Evolutionary conservation across 2,329 filamentous ascomycete species (phyloP), one percentile per base, ranked within the genome.

Genomic region (Coniochaeta prunicola): DNA sequence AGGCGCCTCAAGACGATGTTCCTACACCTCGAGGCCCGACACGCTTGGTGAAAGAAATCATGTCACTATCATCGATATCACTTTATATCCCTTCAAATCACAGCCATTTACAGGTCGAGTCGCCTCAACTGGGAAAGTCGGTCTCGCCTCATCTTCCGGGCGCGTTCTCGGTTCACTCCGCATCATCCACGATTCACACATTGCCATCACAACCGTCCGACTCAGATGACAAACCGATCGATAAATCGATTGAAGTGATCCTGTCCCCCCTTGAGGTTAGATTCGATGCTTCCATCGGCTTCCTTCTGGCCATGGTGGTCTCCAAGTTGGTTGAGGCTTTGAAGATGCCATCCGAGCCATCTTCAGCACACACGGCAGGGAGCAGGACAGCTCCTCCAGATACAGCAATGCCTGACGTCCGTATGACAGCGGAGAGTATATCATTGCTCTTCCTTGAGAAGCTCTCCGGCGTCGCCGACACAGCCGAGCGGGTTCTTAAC

Each of bases 201-300:
- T 10, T 69, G 66, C 61, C 57, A 62, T 53, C 66, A 36, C 17
- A 63, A 57, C 53, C 31, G 34, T 19, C 58, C 19, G 19, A 30
- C 1, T 26, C 33, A n/a, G 19, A 57, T 19, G 58, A 59, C 34
- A 33, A 59, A 17, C 3, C 61, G 36, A 55, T 67, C 6, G 72
- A 77, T 57, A 69, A 70, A 24, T 68, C 71, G 7, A 63, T 85
- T 1, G 82, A 86, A 62, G 67, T 85, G 2, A 66, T 73, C 1
- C 60, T 85, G n/a, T 79, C 80, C 1, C 81, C 83, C 0, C 64
- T 84, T 15, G 76, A 75, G 28, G 62, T 84, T 19, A 74, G 75
- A n/a, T 82, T 83, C 53, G 83, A 86, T 64, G 75, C 80, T 5
- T 82, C 83, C 0, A 76, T 84, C 15, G 82, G 79, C 0, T 83